A percentile compares a stretch with the other conserved stretches of the same genome.
phyloP scores from a whole-genome alignment of 495 filamentous ascomycete species.

The Neurospora sp. region DNA sequence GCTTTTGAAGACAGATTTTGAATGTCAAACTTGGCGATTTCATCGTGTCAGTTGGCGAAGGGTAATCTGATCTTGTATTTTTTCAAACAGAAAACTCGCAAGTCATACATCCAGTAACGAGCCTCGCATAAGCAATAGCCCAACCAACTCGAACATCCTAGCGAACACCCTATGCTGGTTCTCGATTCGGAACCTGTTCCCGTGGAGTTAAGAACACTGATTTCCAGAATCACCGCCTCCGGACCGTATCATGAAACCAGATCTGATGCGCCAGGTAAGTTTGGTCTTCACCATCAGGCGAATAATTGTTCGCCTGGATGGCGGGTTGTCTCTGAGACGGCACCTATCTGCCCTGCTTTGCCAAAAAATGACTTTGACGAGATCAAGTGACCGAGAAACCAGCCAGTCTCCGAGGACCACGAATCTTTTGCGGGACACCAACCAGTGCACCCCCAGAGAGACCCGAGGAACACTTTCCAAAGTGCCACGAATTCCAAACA shows the following conservation, averaged over 20 bases:
- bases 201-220: background rate
- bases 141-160: background rate
- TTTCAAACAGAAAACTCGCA: background rate
- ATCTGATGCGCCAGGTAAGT: background rate
- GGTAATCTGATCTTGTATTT: background rate
- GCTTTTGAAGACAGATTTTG: background rate
- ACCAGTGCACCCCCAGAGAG: background rate
- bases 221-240: background rate
- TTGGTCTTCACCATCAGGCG: background rate
- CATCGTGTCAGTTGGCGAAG: background rate
- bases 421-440: background rate
- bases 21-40: background rate
- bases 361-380: background rate
- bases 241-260: background rate
- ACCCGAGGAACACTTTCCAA: background rate
- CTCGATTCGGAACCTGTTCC: background rate
- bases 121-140: background rate
- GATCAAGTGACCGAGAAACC: background rate
- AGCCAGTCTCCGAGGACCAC: background rate
- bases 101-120: background rate
- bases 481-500: background rate
- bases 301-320: background rate
- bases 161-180: background rate
- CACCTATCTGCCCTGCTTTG: background rate
- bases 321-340: background rate